These are phyloP conservation scores for Ogataea methanolica DNA, from an alignment of 805 yeast genomes.

Conservation along the genomic window DNA sequence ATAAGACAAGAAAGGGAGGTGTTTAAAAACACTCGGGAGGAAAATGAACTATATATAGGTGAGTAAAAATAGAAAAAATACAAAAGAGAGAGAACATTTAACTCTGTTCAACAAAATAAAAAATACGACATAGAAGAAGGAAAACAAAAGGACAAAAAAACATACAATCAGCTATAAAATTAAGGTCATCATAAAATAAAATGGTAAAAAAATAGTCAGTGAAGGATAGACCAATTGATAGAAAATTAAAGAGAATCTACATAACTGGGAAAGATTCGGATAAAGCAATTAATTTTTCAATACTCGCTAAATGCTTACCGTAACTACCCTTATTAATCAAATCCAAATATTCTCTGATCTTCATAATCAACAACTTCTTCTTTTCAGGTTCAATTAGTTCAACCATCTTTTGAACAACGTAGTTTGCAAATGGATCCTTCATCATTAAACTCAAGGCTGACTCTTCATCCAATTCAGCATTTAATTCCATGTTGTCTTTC, in stretches of 20 bases:
- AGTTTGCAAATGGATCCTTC: conserved; percentile 97
- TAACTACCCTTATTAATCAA: conserved; percentile 62
- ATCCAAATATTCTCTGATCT: conserved; percentile 76
- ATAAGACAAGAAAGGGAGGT: too few species aligned
- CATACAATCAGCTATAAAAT: too few species aligned
- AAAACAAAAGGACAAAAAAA: too few species aligned
- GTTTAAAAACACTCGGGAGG: too few species aligned
- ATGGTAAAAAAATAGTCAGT: not conserved
- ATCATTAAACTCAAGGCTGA: conserved; percentile 85
- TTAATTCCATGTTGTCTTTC: conserved; percentile 40
- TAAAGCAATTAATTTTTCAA: conserved; percentile 63
- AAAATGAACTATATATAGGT: too few species aligned
- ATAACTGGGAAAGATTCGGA: conserved; percentile 37
- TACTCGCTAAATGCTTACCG: conserved; percentile 81
- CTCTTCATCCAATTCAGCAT: conserved; percentile 50
- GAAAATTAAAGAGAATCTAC: not conserved
- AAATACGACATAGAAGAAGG: too few species aligned
- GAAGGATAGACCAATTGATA: not conserved
- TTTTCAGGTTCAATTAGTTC: conserved; percentile 72
- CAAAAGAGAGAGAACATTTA: too few species aligned
- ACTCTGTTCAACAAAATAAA: too few species aligned
- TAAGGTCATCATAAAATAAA: not conserved
- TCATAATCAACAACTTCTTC: conserved; percentile 62
- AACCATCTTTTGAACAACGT: conserved; percentile 91
- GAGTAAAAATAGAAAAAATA: too few species aligned